Base-by-base conservation (phyloP, 495 filamentous ascomycete species). In the Bombardia bombarda region DNA sequence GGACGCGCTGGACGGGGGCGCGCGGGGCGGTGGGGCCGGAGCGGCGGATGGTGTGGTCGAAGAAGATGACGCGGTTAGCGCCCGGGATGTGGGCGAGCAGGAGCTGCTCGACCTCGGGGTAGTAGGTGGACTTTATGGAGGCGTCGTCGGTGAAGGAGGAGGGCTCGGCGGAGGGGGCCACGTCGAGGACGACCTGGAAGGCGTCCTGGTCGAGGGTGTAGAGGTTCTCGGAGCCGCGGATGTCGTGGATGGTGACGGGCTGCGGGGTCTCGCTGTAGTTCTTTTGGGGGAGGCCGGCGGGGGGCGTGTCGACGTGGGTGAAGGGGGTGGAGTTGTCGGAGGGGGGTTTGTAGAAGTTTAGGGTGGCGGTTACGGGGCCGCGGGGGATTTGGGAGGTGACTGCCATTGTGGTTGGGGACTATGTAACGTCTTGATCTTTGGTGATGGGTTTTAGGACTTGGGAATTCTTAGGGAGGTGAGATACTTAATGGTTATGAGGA, bases 1-100 rank as follows among this genome's bases (percentile, higher is more conserved):
- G 89, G 0, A 82, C 86, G 19, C 73, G 57, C 19, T 66, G 73
- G 0, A 94, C 88, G 8, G 88, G 86, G 16, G 61, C 61, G 10
- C 87, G 74, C 3, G 50, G 41, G 0, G 84, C 73, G 30, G 58
- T 45, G 1, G 74, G 67, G 4, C 43, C 55, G 5, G 75, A 62
- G 28, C 82, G 78, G 3, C 88, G 84, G 68, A 94, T 79, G 13
- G 88, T 95, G 68, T 95, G 52, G 75, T 95, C 88, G 72, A 95
- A 95, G 51, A 95, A 61, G 44, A 86, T 58, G 24, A 93, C 66
- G 4, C 75, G 64, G 32, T 74, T 67, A 16, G 71, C 70, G 25
- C 80, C 83, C 3, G 80, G 78, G 39, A 88, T 67, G 43, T 74
- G 54, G 16, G 68, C 49, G 1, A 82, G 65, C 0, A 95, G 62